Base-by-base conservation (phyloP, 129 eudicot genomes). In the Mikania micrantha region DNA sequence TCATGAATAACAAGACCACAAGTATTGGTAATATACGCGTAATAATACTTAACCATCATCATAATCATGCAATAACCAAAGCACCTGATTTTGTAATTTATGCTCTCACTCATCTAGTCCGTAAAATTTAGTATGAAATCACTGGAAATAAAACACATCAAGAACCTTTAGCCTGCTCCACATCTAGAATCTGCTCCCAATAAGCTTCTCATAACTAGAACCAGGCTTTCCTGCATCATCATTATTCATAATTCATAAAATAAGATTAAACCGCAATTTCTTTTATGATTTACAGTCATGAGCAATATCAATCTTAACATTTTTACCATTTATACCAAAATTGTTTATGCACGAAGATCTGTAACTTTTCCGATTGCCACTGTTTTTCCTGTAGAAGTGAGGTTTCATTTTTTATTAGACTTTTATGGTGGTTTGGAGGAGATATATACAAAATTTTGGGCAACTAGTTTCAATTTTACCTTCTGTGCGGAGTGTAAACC, bases 401-500 rank as follows among this genome's bases (percentile, higher is more conserved):
- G n/a, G 17, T 27, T 29, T 39, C 34, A 11, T 13, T 41, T 42
- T 25, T 9, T 10, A 39, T 70, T 73, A 25, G 21, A 27, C n/a
- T 24, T 42, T 15, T 13, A 5, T 15, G 19, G 25, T 29, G 9
- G 22, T 25, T n/a, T 8, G 22, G 13, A 52, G 9, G 3, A 22
- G 16, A 28, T 28, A 29, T 10, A 56, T 52, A 22, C 29, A 9
- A 52, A 16, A 52, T 52, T 52, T 20, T 6, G 17, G 20, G 21
- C 15, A 4, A 2, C 16, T 52, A 44, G 5, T 24, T 32, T 63
- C 68, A 61, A 35, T 28, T 60, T 67, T 66, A 92, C 98, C 98
- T 88, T 88, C 98, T 4, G 95, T 92, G 13, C 98, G 89, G n/a
- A 92, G 98, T 57, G 98, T 92, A 74, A 92, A 92, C 66, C 96